Evolutionary conservation across 257 asterid species (phyloP).

Genomic region (Mitragyna speciosa): DNA sequence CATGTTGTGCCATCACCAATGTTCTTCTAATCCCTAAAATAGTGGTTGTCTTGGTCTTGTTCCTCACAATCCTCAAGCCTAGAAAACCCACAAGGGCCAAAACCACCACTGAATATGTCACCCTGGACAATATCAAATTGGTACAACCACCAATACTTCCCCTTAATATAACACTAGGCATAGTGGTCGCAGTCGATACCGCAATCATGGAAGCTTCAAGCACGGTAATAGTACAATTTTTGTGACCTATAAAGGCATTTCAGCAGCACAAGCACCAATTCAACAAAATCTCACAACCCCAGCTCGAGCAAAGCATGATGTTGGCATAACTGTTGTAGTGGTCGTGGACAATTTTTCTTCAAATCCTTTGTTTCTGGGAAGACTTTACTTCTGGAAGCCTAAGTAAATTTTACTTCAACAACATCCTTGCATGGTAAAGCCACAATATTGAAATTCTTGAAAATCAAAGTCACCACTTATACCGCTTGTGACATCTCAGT

Average conservation of each 20-base stretch:
- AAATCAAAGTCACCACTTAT: conserved; percentile 37
- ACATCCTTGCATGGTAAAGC: conserved; percentile 48
- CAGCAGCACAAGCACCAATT: conserved; percentile 43
- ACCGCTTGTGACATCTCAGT: conserved; percentile 52
- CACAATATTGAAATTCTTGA: conserved; percentile 39
- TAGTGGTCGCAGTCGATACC: conserved; percentile 40
- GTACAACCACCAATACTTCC: conserved; percentile 24
- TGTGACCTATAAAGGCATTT: conserved; percentile 37
- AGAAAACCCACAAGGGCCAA: conserved; percentile 57
- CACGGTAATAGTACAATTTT: conserved; percentile 33
- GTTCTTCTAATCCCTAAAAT: conserved; percentile 26
- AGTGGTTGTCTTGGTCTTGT: conserved; percentile 26
- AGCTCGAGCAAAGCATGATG: conserved; percentile 46
- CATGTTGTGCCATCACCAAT: conserved; percentile 34
- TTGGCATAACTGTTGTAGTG: conserved; percentile 31
- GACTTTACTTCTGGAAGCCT: conserved; percentile 39
- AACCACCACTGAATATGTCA: conserved; percentile 38
- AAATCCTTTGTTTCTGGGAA: conserved; percentile 24
- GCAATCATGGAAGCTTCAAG: conserved; percentile 54
- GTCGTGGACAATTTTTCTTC: conserved; percentile 22
- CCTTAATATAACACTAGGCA: conserved; percentile 47
- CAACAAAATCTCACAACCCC: conserved; percentile 42
- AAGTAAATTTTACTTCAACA: conserved; percentile 44
- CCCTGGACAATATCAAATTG: conserved; percentile 22
- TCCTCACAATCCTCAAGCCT: conserved; percentile 46